Percentiles rank a stretch among this genome's conserved stretches.
phyloP scores from a whole-genome alignment of 768 basidiomycete species.

The Udeniomyces megalosporus region DNA sequence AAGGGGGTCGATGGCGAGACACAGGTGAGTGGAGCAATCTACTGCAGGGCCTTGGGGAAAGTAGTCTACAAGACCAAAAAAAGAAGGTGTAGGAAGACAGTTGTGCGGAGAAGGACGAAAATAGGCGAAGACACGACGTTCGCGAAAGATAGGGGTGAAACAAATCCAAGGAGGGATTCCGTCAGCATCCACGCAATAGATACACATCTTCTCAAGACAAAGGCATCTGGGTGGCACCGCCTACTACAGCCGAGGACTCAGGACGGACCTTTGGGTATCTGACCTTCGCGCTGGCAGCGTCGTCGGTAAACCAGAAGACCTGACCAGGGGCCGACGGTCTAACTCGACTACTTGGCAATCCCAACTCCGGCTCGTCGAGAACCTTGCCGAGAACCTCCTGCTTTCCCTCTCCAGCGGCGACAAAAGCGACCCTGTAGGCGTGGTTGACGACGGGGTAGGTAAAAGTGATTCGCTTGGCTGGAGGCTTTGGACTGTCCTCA shows the following conservation, averaged over 20 bases:
- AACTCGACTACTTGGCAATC: conserved; percentile 69
- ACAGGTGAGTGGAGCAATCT: too few relatives aligned
- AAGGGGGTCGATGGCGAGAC: too few relatives aligned
- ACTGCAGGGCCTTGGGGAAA: not conserved
- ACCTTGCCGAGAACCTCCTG: conserved; percentile 52
- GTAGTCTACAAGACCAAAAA: not conserved
- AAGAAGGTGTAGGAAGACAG: not conserved
- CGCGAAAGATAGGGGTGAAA: not conserved
- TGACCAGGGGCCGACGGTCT: conserved; percentile 62
- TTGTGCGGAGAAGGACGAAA: not conserved
- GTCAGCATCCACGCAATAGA: not conserved
- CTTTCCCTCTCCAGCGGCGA: conserved; percentile 70
- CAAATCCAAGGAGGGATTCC: not conserved
- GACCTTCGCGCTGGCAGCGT: conserved; percentile 45
- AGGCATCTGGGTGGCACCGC: too few relatives aligned
- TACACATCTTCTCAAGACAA: not conserved
- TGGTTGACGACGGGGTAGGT: conserved; percentile 39
- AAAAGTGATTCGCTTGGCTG: conserved; percentile 73
- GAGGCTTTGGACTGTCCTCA: conserved; percentile 87
- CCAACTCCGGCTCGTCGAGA: conserved; percentile 63
- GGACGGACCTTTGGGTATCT: conserved; percentile 18
- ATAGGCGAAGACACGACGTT: not conserved
- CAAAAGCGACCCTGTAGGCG: conserved; percentile 63
- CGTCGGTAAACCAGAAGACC: conserved; percentile 89
- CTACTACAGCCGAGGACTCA: too few relatives aligned